Percentiles rank a stretch among this genome's conserved stretches.
Evolutionary conservation across 78 protist genomes (phyloP).

Genomic region (Pigoraptor vietnamica): DNA sequence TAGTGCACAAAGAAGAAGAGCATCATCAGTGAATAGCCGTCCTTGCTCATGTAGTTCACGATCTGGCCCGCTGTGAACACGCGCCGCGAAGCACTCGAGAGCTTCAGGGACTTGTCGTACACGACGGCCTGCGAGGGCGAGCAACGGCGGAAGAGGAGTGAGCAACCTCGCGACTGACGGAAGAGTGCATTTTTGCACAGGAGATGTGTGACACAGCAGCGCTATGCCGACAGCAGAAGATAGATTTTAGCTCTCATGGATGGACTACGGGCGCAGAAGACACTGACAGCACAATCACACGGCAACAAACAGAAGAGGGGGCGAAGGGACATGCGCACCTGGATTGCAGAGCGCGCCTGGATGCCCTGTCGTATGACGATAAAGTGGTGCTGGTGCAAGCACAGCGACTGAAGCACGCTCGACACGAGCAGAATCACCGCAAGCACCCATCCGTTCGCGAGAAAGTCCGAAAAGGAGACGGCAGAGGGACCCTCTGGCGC

Average conservation of each 20-base stretch:
- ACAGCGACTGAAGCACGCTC: not conserved
- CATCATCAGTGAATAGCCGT: slow-evolving; percentile 48
- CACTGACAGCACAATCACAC: not conserved
- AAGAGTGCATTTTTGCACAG: too few species aligned
- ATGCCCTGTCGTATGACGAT: not conserved
- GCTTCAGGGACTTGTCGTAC: not conserved
- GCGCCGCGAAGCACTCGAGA: not conserved
- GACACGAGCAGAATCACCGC: not conserved
- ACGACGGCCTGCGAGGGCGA: not conserved
- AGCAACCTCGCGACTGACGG: too few species aligned
- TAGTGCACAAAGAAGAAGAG: not conserved
- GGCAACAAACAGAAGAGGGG: too few species aligned
- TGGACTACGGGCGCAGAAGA: too few species aligned
- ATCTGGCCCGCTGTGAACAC: slow-evolving; percentile 45
- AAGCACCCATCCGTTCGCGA: not conserved
- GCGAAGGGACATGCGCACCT: too few species aligned
- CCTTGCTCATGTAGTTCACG: slow-evolving; percentile 66
- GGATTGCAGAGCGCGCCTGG: not conserved
- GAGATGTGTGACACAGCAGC: too few species aligned
- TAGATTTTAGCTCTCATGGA: too few species aligned
- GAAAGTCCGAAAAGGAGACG: not conserved
- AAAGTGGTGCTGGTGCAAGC: not conserved
- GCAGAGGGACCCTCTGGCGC: too few species aligned
- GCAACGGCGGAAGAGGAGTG: too few species aligned
- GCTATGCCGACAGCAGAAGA: too few species aligned